Evolutionary conservation across 139 green algal genomes (phyloP).

Genomic region (Closterium sp.): DNA sequence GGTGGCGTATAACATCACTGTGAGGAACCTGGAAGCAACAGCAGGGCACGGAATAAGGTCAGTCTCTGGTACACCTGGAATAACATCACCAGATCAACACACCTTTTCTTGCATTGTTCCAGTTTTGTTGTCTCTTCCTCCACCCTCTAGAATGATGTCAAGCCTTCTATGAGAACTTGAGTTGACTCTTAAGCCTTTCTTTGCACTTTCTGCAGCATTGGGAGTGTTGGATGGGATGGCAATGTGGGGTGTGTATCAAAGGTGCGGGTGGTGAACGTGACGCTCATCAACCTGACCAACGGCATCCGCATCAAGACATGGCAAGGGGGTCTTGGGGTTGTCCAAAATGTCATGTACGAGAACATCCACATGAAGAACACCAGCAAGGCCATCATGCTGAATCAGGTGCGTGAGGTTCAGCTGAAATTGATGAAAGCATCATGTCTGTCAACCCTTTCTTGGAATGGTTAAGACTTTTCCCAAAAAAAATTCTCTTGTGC

Average conservation of each 20-base stretch:
- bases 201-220: neutral
- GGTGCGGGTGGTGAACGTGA: neutral
- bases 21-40: neutral
- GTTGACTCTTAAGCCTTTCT: too few species aligned
- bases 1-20: neutral
- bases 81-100: neutral
- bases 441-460: too few species aligned
- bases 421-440: too few species aligned
- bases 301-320: conserved; percentile 4
- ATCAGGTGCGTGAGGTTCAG: neutral
- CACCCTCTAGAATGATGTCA: neutral
- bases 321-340: neutral
- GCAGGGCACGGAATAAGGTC: neutral
- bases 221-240: conserved; percentile 1
- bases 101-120: too few species aligned
- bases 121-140: neutral
- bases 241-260: neutral
- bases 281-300: neutral
- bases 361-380: neutral
- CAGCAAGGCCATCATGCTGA: conserved; percentile 11
- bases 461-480: too few species aligned
- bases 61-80: neutral
- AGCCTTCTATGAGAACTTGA: too few species aligned
- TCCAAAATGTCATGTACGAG: neutral
- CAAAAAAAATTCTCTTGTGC: neutral